These are phyloP conservation scores for Aegilops longissima DNA, from an alignment of 176 grass and related monocot species.

Conservation along the genomic window DNA sequence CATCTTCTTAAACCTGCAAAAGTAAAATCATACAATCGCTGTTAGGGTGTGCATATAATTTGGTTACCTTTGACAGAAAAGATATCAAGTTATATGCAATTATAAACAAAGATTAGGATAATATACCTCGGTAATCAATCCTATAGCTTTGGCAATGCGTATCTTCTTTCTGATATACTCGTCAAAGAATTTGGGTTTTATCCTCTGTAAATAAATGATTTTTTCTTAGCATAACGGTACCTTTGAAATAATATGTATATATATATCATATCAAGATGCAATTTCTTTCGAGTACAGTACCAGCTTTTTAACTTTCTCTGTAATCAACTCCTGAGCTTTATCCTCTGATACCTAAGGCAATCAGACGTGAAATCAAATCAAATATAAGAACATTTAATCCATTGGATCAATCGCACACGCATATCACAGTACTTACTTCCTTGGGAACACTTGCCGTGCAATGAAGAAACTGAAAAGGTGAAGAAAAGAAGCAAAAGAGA, in stretches of 20 bases:
- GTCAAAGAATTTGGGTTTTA: not conserved
- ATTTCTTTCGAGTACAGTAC: not conserved
- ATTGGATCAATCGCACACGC: not conserved
- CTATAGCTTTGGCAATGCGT: not conserved
- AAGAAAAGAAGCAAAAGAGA: not conserved
- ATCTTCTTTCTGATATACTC: conserved; percentile 34
- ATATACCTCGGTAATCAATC: not conserved
- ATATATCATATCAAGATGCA: conserved; percentile 3
- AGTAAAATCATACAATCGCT: not conserved
- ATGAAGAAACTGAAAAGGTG: conserved; percentile 14
- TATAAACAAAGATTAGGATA: conserved; percentile 4
- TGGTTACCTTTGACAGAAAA: not conserved
- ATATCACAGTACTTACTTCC: conserved; percentile 23
- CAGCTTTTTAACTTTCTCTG: not conserved
- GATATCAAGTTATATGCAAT: not conserved
- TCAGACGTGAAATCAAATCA: not conserved
- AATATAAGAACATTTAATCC: not conserved
- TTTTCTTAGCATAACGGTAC: not conserved
- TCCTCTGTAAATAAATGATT: not conserved
- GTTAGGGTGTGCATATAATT: not conserved
- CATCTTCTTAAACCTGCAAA: not conserved
- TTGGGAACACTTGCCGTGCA: conserved; percentile 17
- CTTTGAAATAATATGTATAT: not conserved
- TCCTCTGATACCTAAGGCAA: conserved; percentile 24
- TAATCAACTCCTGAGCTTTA: conserved; percentile 10